phyloP scores from a whole-genome alignment of 2,329 filamentous ascomycete species.

The Didymella keratinophila region DNA sequence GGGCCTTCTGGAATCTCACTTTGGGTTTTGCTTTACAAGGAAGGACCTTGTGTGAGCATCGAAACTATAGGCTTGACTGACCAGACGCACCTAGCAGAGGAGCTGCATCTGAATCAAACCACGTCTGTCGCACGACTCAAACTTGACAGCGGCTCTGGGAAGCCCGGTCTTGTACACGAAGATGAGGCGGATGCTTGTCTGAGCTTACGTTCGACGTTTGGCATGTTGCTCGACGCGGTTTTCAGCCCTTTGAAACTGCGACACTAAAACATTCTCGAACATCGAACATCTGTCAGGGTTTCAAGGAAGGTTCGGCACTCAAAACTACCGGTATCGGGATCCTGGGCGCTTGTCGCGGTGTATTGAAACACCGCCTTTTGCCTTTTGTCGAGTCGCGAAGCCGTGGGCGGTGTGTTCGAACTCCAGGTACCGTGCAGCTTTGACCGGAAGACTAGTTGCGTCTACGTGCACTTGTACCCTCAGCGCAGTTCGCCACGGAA shows the following conservation, averaged over 20 bases:
- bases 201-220: constrained; percentile 17
- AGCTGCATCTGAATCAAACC: constrained; percentile 10
- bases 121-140: constrained; percentile 17
- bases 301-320: constrained; percentile 31
- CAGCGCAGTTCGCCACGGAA: constrained; percentile 4
- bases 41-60: constrained; percentile 17
- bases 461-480: neutral
- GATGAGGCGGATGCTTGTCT: constrained; percentile 20
- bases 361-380: constrained; percentile 20
- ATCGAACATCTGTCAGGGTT: constrained; percentile 33
- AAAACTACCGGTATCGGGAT: constrained; percentile 22
- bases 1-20: constrained; percentile 13
- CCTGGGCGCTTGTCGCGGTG: constrained; percentile 17
- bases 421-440: constrained; percentile 8
- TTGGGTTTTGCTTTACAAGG: constrained; percentile 4
- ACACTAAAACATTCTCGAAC: constrained; percentile 29
- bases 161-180: constrained; percentile 11
- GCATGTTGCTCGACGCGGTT: constrained; percentile 2
- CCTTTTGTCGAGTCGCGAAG: constrained; percentile 20
- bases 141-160: constrained; percentile 17
- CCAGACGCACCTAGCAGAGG: constrained; percentile 15
- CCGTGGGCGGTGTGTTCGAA: constrained; percentile 15
- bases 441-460: constrained; percentile 20
- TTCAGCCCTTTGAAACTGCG: constrained; percentile 16
- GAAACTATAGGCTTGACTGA: constrained; percentile 24